Base-by-base conservation (phyloP, 345 rosid genomes). In the Melaleuca quinquenervia region DNA sequence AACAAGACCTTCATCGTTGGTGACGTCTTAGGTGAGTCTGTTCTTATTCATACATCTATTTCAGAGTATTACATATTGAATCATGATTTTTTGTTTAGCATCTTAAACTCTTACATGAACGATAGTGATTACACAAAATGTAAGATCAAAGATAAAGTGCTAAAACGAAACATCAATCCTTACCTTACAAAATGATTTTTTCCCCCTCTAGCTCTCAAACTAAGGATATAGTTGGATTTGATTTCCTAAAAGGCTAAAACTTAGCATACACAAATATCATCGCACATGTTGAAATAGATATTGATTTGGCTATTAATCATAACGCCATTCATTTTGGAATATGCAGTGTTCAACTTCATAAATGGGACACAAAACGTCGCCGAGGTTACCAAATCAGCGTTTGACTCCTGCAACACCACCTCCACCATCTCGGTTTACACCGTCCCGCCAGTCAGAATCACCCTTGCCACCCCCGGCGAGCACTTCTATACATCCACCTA, bases 331-430 rank as follows among this genome's bases (percentile, higher is more conserved):
- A 32, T 64, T 64, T 24, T 76, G 6, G 41, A 32, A 16, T 82
- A 26, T 32, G 86, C 88, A 94, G 95, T 91, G 64, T 94, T 94
- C 85, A 92, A 92, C 49, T 94, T 92, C 84, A 50, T 52, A 7
- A 82, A 80, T 21, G 91, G 90, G 29, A 82, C 88, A 16, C 96
- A 94, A 84, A 88, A 92, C 44, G 94, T 94, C 82, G 93, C 94
- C 8, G 84, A 86, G 64, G 93, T 94, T 76, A 89, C 90, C 20
- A 41, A 90, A 88, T 89, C 52, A 50, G 91, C 89, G n/a, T 93
- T 75, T 56, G 91, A 90, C 22, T 82, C 82, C 64, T 93, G 96
- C 87, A 84, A 82, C 80, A 86, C 86, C 48, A 85, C 82, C 20
- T 90, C 85, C 54, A 90, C 95, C 15, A 60, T 86, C 55, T 75